phyloP scores from a whole-genome alignment of 2,329 filamentous ascomycete species.

The Aschersonia sp. region DNA sequence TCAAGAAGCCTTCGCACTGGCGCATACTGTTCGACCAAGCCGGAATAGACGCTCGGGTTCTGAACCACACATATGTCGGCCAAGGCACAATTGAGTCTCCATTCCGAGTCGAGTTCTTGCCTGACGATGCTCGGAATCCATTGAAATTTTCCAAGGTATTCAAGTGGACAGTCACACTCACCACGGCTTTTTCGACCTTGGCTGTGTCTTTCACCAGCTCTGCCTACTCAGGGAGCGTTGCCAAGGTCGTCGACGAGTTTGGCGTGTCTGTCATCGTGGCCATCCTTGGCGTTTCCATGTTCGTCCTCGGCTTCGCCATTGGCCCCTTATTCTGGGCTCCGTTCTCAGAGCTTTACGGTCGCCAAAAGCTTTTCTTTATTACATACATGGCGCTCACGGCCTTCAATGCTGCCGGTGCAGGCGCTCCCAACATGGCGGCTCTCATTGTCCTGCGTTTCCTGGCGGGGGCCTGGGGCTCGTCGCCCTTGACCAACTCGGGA shows the following conservation, averaged over 20 bases:
- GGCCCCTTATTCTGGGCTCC: slow-evolving; percentile 54
- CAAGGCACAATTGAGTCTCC: slow-evolving; percentile 52
- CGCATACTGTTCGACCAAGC: slow-evolving; percentile 41
- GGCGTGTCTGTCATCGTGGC: slow-evolving; percentile 32
- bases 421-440: slow-evolving; percentile 39
- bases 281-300: slow-evolving; percentile 48
- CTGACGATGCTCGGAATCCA: slow-evolving; percentile 52
- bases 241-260: slow-evolving; percentile 40
- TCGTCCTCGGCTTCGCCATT: slow-evolving; percentile 46
- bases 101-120: slow-evolving; percentile 53
- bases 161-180: slow-evolving; percentile 52
- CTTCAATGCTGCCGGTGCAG: slow-evolving; percentile 47
- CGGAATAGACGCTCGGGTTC: slow-evolving; percentile 39
- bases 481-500: slow-evolving; percentile 46
- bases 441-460: slow-evolving; percentile 58
- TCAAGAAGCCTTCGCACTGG: slow-evolving; percentile 27
- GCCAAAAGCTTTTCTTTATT: slow-evolving; percentile 42
- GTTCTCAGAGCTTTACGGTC: slow-evolving; percentile 47
- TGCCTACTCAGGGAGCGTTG: slow-evolving; percentile 46
- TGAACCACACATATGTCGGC: slow-evolving; percentile 41
- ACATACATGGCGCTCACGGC: slow-evolving; percentile 42
- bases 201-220: slow-evolving; percentile 57
- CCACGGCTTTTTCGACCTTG: slow-evolving; percentile 52
- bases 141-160: slow-evolving; percentile 37
- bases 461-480: slow-evolving; percentile 46